Evolutionary conservation across 2,329 filamentous ascomycete species (phyloP).

Genomic region (Xylaria sp.): DNA sequence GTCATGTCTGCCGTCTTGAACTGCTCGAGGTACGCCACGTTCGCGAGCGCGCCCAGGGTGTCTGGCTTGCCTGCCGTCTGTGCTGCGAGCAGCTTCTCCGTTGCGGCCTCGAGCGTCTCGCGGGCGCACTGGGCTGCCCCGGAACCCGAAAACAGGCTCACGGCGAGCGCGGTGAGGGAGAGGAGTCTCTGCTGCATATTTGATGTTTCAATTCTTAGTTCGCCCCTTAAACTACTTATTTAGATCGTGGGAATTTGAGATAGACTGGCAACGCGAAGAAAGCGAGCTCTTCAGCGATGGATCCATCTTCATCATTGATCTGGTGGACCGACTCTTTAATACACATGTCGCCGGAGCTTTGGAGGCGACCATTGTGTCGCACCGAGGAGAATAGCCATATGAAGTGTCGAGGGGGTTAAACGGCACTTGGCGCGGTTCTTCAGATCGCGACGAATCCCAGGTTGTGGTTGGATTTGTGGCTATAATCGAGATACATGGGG

Average conservation of each 20-base stretch:
- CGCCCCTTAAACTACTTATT: background rate
- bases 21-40: conserved; percentile 50
- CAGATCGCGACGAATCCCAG: conserved; percentile 18
- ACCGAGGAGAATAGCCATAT: conserved; percentile 49
- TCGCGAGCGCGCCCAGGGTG: conserved; percentile 37
- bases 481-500: conserved; percentile 29
- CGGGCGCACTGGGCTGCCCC: conserved; percentile 43
- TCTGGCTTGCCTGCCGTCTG: conserved; percentile 43
- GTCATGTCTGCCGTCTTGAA: conserved; percentile 48
- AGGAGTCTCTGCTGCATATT: conserved; percentile 37
- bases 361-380: conserved; percentile 41
- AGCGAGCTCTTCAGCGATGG: background rate
- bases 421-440: conserved; percentile 43
- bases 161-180: conserved; percentile 38
- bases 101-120: conserved; percentile 44
- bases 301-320: background rate
- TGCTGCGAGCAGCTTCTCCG: conserved; percentile 44
- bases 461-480: conserved; percentile 16
- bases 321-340: conserved; percentile 35
- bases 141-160: conserved; percentile 36
- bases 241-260: background rate
- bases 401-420: conserved; percentile 43
- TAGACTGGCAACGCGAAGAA: conserved; percentile 3
- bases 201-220: background rate
- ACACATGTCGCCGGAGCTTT: conserved; percentile 34